Evolutionary conservation across 176 grass and related monocot species (phyloP).

Genomic region (Melocanna baccifera): DNA sequence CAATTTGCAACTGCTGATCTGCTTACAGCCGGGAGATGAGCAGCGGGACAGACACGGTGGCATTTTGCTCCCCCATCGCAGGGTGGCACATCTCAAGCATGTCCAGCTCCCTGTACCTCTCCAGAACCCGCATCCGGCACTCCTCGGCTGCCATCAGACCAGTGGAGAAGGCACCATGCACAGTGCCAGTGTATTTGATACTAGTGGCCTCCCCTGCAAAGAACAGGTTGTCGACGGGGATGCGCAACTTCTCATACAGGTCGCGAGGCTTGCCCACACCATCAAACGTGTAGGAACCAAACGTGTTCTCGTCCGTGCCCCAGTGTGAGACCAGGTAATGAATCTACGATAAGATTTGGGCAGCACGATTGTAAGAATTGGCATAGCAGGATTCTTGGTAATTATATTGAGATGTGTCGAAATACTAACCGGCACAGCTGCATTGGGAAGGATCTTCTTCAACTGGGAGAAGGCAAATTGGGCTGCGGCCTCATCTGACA

Average conservation of each 20-base stretch:
- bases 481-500: constrained; percentile 81
- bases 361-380: background rate
- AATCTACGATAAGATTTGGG: constrained; percentile 48
- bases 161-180: constrained; percentile 89
- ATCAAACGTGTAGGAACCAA: constrained; percentile 95
- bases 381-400: background rate
- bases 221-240: constrained; percentile 94
- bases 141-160: constrained; percentile 89
- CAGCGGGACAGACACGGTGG: constrained; percentile 69
- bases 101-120: constrained; percentile 74
- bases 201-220: constrained; percentile 95
- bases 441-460: constrained; percentile 85
- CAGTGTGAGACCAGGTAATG: constrained; percentile 89
- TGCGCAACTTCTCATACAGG: constrained; percentile 79
- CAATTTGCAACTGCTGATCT: background rate
- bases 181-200: constrained; percentile 83
- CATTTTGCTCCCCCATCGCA: constrained; percentile 62
- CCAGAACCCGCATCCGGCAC: constrained; percentile 80
- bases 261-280: constrained; percentile 66
- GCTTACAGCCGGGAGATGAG: constrained; percentile 83
- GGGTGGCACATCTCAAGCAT: constrained; percentile 71
- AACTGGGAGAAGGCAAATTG: constrained; percentile 89
- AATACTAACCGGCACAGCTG: constrained; percentile 71
- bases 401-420: background rate
- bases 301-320: constrained; percentile 81